Evolutionary conservation across 2,329 filamentous ascomycete species (phyloP), one percentile per base, ranked within the genome.

Genomic region (Fusarium haematococcum): DNA sequence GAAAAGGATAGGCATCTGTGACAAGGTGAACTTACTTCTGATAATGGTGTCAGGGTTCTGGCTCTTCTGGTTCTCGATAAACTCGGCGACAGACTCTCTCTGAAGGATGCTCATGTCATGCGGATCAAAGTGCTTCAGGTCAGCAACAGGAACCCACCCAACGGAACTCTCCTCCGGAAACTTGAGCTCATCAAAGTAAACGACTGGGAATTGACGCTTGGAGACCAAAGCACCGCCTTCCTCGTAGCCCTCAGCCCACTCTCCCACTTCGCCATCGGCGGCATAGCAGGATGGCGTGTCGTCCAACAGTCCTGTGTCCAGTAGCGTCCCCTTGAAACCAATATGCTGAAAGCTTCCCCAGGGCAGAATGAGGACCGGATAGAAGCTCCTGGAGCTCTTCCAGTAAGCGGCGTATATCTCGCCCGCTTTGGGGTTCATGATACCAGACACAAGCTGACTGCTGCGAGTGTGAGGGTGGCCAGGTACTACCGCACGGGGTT

Each of bases 371-470:
- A 69, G 4, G 11, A 69, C 57, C 0, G 67, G 35, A 11, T 61
- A 69, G 8, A 67, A 45, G 0, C 11, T 1, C 16, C 6, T 39
- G n/a, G 41, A 43, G 2, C 14, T 25, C 3, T 13, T n/a, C 72
- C 72, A 74, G 1, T 43, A 64, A 0, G 41, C 35, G 0, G 37
- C 20, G 0, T 74, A 75, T 1, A 75, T 33, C 3, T 72, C 50
- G 0, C 72, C 72, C 2, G 65, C 50, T 5, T 41, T 30, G 18
- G 1, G 71, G 71, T 5, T 69, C 30, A 10, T 33, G 13, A 9
- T 18, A 2, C 16, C 48, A 32, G 48, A 54, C 27, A 54, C 48
- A 2, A 27, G 10, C 59, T 33, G n/a, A 11, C 25, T 50, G 30
- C 41, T 59, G n/a, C 58, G 33, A 7, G 65, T 69, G n/a, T 30